Conservation (phyloP, 306 rosid genomes). For the Fragaria iinumae region DNA sequence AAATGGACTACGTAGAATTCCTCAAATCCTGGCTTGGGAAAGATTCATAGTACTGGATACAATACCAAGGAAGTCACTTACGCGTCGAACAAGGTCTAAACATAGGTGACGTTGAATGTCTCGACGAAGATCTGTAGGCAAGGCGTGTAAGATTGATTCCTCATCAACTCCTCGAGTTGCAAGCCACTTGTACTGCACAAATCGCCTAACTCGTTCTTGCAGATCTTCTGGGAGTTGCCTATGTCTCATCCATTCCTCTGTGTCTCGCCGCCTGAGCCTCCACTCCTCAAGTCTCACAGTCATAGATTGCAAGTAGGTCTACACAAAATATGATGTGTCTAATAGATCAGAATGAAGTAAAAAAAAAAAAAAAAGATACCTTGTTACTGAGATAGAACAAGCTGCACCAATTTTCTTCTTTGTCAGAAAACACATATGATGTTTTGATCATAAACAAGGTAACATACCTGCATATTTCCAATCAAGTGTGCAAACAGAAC, state of each 20-base stretch:
- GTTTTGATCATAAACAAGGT: neutral
- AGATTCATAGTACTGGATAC: neutral
- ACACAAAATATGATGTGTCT: conserved; percentile 30
- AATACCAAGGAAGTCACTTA: conserved; percentile 34
- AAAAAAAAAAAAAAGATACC: neutral
- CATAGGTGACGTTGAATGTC: conserved; percentile 90
- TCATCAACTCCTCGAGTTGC: conserved; percentile 93
- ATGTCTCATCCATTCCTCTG: conserved; percentile 95
- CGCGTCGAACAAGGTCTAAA: conserved; percentile 86
- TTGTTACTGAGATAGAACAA: neutral
- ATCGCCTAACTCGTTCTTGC: conserved; percentile 66
- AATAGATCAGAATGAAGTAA: neutral
- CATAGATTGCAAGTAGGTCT: conserved; percentile 91
- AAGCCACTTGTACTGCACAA: conserved; percentile 89
- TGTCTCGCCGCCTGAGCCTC: conserved; percentile 85
- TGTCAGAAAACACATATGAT: neutral
- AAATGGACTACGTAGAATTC: neutral
- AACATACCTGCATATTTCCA: conserved; percentile 92
- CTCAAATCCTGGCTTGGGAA: neutral
- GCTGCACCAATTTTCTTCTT: neutral
- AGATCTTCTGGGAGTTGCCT: conserved; percentile 76
- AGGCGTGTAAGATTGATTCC: conserved; percentile 60
- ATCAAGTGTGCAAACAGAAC: conserved; percentile 90
- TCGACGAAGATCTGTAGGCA: conserved; percentile 78
- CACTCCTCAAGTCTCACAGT: conserved; percentile 94